Evolutionary conservation across 306 rosid species (phyloP).

Genomic region (Vigna nakashimae): DNA sequence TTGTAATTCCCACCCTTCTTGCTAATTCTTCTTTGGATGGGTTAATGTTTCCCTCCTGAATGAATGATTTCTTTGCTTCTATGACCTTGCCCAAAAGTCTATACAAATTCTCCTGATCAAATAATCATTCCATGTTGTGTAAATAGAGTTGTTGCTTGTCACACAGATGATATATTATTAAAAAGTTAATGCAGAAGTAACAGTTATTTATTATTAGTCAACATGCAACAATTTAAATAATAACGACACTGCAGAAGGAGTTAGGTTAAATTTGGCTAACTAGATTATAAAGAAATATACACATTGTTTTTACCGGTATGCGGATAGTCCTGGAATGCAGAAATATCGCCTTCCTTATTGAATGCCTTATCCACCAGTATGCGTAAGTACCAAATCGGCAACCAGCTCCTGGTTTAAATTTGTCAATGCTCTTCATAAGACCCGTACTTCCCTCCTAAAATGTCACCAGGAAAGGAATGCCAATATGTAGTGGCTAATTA

Average conservation of each 20-base stretch:
- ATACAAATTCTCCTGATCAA: conserved; percentile 78
- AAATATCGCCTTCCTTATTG: conserved; percentile 78
- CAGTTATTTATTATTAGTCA: conserved; percentile 29
- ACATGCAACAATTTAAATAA: conserved; percentile 16
- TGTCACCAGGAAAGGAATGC: conserved; percentile 39
- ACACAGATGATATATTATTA: neutral
- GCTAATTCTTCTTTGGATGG: conserved; percentile 90
- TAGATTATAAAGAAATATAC: conserved; percentile 17
- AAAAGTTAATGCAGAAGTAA: neutral
- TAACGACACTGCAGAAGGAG: conserved; percentile 31
- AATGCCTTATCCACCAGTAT: conserved; percentile 95
- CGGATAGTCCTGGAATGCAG: conserved; percentile 91
- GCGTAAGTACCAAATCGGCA: conserved; percentile 89
- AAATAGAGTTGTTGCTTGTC: conserved; percentile 30
- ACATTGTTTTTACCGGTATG: conserved; percentile 65
- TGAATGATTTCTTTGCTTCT: conserved; percentile 73
- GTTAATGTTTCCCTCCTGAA: conserved; percentile 70
- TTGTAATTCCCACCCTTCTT: conserved; percentile 66
- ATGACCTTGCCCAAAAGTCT: conserved; percentile 68
- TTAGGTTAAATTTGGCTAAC: conserved; percentile 29
- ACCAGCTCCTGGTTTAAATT: conserved; percentile 85
- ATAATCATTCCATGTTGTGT: conserved; percentile 23
- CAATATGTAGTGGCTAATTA: conserved; percentile 32
- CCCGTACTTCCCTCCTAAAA: conserved; percentile 91
- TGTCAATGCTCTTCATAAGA: conserved; percentile 83